These are phyloP conservation scores for Anacardium occidentale DNA, from an alignment of 345 rosid genomes.

Conservation along the genomic window DNA sequence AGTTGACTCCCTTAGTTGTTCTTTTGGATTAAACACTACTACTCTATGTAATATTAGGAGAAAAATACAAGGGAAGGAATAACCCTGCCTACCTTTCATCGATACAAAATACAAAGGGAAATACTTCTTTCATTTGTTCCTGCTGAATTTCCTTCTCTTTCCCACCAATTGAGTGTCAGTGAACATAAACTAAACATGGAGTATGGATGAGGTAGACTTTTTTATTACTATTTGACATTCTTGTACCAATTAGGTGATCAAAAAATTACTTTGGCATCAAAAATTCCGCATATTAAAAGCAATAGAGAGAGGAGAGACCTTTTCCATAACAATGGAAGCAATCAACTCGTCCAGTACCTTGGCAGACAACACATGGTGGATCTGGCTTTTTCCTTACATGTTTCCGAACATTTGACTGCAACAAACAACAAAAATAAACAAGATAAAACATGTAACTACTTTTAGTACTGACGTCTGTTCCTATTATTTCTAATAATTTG, in stretches of 20 bases:
- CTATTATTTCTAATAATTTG: background rate
- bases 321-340: constrained; percentile 62
- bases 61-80: background rate
- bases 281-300: background rate
- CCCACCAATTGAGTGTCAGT: background rate
- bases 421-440: background rate
- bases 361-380: constrained; percentile 63
- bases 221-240: background rate
- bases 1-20: background rate
- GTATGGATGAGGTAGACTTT: background rate
- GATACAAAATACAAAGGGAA: background rate
- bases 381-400: constrained; percentile 43
- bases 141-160: background rate
- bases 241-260: background rate
- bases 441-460: background rate
- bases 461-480: background rate
- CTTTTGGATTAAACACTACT: background rate
- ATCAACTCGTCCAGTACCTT: constrained; percentile 63
- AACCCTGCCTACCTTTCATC: background rate
- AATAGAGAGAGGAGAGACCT: constrained; percentile 38
- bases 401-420: constrained; percentile 56
- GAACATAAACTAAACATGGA: background rate
- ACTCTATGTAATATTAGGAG: background rate
- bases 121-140: background rate
- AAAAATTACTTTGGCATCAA: background rate